Evolutionary conservation across 768 basidiomycete genomes (phyloP), one percentile per base, ranked within the genome.

Genomic region (Mycena metata): DNA sequence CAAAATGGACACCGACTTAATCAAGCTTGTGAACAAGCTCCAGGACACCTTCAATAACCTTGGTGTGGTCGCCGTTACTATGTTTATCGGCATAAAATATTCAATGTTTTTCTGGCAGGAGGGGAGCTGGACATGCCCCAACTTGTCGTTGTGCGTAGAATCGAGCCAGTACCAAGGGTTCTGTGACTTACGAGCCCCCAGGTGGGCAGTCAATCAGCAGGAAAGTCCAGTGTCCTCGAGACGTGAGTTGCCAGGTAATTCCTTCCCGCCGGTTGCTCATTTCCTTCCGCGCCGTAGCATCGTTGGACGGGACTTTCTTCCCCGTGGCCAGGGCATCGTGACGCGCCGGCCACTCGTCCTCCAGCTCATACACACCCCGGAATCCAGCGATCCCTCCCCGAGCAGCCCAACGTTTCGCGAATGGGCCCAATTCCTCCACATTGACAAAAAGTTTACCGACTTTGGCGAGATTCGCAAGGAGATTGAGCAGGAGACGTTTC

Each of bases 351-450:
- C 98, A 3, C 91, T 99, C 63, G 90, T 99, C 33, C 90, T 99
- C 10, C 98, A 99, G 78, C 91, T 99, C 76, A 92, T 99, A 62
- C 95, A 99, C 80, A 95, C 95, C 2, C 93, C 96, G 43, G 79
- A 87, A 30, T 86, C 90, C 23, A 74, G 84, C 21, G 86, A 86
- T 57, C 74, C 79, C 26, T 82, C 86, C 17, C 76, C 82, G 19
- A 82, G 78, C 60, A 79, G 83, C 60, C 80, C 83, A 73, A 84
- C 81, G 77, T 85, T 87, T 71, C 85, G 89, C 1, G 97, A 98
- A 86, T 99, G 96, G 91, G 97, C 90, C 50, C 98, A 99, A 79
- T 99, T 99, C 80, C 87, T 99, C 33, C 98, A 99, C 78, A 85
- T 97, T 63, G 96, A 98, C 86, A 95, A 94, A 78, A 89, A 94